Base-by-base conservation (phyloP, 2,329 filamentous ascomycete genomes). In the Colletotrichum truncatum region DNA sequence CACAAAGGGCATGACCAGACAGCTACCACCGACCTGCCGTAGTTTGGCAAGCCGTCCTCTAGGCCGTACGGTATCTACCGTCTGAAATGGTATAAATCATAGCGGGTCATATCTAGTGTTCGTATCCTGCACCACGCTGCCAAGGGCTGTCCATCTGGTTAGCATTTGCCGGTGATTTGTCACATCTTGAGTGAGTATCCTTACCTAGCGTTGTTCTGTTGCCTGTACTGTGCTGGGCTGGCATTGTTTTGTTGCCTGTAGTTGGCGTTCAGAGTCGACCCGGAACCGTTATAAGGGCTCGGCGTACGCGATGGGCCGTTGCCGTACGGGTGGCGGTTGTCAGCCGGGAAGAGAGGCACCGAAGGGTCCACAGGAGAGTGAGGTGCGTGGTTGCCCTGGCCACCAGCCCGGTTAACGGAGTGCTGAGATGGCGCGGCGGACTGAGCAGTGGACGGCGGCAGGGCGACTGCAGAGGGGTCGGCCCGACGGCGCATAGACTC, bases 121-220 rank as follows among this genome's bases (percentile, higher is more conserved):
- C 80, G 68, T 82, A 82, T 39, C 80, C 80, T 46, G 80, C 80
- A 64, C 80, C 80, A 65, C 80, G 80, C 69, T 82, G 80, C 80
- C 80, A 82, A 25, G 80, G 80, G 70, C 80, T 82, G 48, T 61
- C 16, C 10, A 4, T 21, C 26, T 6, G 14, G 9, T 61, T 53
- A 25, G 38, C 7, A 28, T 56, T 62, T n/a, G 12, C 5, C 2
- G 18, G 1, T 39, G 8, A 3, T 30, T 25, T 14, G 11, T 9
- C 4, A 55, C 12, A 38, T 16, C n/a, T 3, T 41, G 16, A 41
- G 5, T 26, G 16, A 30, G 26, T 6, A 32, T 14, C 28, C 68
- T 66, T 70, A 81, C 78, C 79, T 81, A 7, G 77, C 72, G 57
- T 75, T 78, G 70, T 81, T 79, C 68, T 80, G 78, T 63, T 73